A percentile compares a stretch with the other conserved stretches of the same genome.
Conservation (phyloP, 306 rosid species). For the Lotus japonicus region DNA sequence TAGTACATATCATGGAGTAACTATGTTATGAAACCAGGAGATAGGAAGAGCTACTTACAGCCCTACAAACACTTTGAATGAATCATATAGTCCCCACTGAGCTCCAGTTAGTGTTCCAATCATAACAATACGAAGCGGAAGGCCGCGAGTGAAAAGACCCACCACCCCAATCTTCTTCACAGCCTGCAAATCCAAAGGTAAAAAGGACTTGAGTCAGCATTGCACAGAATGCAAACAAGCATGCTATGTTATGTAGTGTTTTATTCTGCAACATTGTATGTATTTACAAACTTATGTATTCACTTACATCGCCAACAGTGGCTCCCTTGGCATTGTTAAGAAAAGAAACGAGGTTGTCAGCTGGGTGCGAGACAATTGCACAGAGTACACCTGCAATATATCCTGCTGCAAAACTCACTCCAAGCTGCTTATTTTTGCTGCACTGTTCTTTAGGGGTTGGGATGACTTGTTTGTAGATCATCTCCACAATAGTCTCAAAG, state of each 20-base stretch:
- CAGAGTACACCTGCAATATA: slow-evolving; percentile 66
- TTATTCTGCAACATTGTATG: too few relatives aligned
- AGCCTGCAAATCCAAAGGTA: slow-evolving; percentile 43
- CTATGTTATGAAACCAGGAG: background rate
- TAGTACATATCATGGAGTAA: background rate
- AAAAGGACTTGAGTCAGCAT: slow-evolving; percentile 4
- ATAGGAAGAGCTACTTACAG: slow-evolving; percentile 47
- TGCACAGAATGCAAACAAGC: background rate
- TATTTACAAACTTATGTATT: too few relatives aligned
- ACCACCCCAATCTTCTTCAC: slow-evolving; percentile 49
- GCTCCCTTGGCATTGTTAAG: slow-evolving; percentile 82
- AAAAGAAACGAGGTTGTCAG: slow-evolving; percentile 77
- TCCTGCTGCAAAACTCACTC: slow-evolving; percentile 71
- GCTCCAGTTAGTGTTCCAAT: slow-evolving; percentile 70
- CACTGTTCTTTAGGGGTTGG: slow-evolving; percentile 60
- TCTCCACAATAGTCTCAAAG: slow-evolving; percentile 63
- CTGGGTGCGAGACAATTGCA: slow-evolving; percentile 71
- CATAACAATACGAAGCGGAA: slow-evolving; percentile 75
- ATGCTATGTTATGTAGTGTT: too few relatives aligned
- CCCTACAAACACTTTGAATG: slow-evolving; percentile 65
- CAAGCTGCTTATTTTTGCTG: slow-evolving; percentile 59
- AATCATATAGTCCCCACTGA: slow-evolving; percentile 69
- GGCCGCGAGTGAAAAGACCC: slow-evolving; percentile 78
- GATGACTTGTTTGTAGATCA: slow-evolving; percentile 50
- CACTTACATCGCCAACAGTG: slow-evolving; percentile 67